Percentiles rank a stretch among this genome's conserved stretches.
phyloP scores from a whole-genome alignment of 202 grass and related monocot genomes.

The Schoenoplectus tabernaemontani region DNA sequence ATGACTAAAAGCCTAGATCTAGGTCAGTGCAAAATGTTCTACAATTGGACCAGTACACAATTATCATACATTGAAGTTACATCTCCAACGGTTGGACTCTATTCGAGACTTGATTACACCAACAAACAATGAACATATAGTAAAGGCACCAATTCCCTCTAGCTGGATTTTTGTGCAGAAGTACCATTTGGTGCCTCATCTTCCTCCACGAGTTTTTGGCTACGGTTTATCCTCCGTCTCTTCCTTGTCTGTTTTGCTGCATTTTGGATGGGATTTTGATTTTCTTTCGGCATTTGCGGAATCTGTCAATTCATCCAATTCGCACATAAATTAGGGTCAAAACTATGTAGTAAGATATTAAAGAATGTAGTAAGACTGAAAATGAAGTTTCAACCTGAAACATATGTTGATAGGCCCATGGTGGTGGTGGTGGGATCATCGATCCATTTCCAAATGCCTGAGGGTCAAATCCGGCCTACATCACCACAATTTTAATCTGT shows the following conservation, averaged over 20 bases:
- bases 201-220: constrained; percentile 42
- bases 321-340: background rate
- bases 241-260: constrained; percentile 41
- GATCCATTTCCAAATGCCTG: constrained; percentile 86
- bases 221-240: constrained; percentile 53
- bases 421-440: constrained; percentile 40
- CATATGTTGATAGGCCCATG: constrained; percentile 81
- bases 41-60: background rate
- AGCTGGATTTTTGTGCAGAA: constrained; percentile 38
- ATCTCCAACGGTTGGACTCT: background rate
- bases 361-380: constrained; percentile 15
- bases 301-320: constrained; percentile 29
- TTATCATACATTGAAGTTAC: background rate
- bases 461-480: constrained; percentile 75
- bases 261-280: constrained; percentile 24
- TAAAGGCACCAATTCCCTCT: constrained; percentile 29
- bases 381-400: constrained; percentile 53
- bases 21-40: background rate
- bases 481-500: constrained; percentile 30
- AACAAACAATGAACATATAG: background rate
- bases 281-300: constrained; percentile 55
- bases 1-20: background rate
- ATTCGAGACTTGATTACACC: background rate
- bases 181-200: constrained; percentile 46
- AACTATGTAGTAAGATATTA: constrained; percentile 6